Conservation (phyloP, 768 basidiomycete species). For the Calocera viscosa region DNA sequence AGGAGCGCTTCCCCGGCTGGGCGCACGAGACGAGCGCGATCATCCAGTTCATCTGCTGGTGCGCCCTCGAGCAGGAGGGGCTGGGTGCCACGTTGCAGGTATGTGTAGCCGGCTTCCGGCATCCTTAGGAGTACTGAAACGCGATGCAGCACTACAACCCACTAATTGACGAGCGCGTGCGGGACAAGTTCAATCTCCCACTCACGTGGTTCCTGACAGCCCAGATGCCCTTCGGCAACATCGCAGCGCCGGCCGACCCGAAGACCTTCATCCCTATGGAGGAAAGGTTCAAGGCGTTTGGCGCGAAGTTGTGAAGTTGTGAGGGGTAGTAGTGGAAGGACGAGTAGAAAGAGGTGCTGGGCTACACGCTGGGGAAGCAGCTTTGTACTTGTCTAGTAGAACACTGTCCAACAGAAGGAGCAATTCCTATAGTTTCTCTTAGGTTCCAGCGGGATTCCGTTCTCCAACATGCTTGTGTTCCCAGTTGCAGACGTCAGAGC, state of each 20-base stretch:
- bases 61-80: conserved; percentile 25
- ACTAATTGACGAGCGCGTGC: conserved; percentile 18
- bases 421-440: too few relatives aligned
- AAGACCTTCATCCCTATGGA: conserved; percentile 27
- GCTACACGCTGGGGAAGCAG: not conserved
- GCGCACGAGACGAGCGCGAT: conserved; percentile 25
- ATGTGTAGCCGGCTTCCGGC: not conserved
- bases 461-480: too few relatives aligned
- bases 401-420: too few relatives aligned
- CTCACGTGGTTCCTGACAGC: conserved; percentile 19
- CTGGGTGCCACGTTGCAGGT: conserved; percentile 26
- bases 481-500: not conserved
- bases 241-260: conserved; percentile 18
- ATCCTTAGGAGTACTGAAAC: not conserved
- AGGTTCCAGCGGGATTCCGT: too few relatives aligned
- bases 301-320: not conserved
- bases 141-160: conserved; percentile 19
- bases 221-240: conserved; percentile 27
- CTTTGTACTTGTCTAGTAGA: not conserved
- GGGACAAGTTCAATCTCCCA: conserved; percentile 17
- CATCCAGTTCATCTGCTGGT: conserved; percentile 28
- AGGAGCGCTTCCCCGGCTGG: conserved; percentile 22
- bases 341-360: not conserved
- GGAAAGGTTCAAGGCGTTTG: conserved; percentile 25
- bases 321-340: not conserved